Evolutionary conservation across 805 yeast species (phyloP).

Genomic region (Scheffersomyces lignosus): DNA sequence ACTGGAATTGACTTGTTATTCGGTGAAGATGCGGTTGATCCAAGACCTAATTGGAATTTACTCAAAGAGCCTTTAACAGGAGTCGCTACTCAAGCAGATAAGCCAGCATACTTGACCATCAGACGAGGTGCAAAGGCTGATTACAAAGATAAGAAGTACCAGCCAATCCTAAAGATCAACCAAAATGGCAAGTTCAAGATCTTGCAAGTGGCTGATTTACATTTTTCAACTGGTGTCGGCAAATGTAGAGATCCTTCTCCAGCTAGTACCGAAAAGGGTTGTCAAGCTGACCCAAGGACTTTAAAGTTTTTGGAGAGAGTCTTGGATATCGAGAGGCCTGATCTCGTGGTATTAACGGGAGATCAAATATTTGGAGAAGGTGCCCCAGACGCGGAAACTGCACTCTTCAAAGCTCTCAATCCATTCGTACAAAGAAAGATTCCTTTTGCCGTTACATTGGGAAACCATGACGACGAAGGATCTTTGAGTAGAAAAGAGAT

Average conservation of each 20-base stretch:
- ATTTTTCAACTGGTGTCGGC: slow-evolving; percentile 84
- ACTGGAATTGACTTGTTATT: slow-evolving; percentile 68
- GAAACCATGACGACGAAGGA: slow-evolving; percentile 95
- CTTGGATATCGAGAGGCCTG: slow-evolving; percentile 76
- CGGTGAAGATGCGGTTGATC: slow-evolving; percentile 74
- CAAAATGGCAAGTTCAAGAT: slow-evolving; percentile 64
- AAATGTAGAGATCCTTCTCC: slow-evolving; percentile 76
- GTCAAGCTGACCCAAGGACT: slow-evolving; percentile 81
- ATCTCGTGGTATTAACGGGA: slow-evolving; percentile 83
- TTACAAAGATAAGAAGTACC: slow-evolving; percentile 22
- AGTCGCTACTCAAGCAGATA: slow-evolving; percentile 17
- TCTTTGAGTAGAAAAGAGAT: slow-evolving; percentile 58
- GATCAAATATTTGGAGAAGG: slow-evolving; percentile 86
- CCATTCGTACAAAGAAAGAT: slow-evolving; percentile 68
- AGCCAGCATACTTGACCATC: slow-evolving; percentile 31
- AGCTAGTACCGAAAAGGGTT: slow-evolving; percentile 42
- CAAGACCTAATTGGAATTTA: slow-evolving; percentile 68
- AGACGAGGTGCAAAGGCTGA: slow-evolving; percentile 35
- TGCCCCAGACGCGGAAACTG: slow-evolving; percentile 78
- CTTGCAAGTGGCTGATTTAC: slow-evolving; percentile 88
- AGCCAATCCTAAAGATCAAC: slow-evolving; percentile 35
- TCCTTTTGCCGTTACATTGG: slow-evolving; percentile 85
- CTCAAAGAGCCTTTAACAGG: slow-evolving; percentile 23
- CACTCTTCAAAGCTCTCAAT: slow-evolving; percentile 71
- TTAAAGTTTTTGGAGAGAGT: slow-evolving; percentile 57